phyloP scores from a whole-genome alignment of 2,329 filamentous ascomycete species.

The Lasiodiplodia hormozganensis region DNA sequence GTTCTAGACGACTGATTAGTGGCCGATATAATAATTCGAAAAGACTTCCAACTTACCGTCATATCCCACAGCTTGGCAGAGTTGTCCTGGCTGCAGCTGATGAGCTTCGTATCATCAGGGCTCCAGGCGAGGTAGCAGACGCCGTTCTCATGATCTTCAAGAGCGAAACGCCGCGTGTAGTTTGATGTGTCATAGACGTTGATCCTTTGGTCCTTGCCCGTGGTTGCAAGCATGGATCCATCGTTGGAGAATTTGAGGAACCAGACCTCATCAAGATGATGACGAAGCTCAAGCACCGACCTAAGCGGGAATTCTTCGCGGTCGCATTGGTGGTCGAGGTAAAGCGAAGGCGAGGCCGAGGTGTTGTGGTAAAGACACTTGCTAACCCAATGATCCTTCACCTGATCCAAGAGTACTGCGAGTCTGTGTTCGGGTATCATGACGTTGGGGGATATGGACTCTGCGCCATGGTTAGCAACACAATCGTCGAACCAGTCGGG shows the following conservation, averaged over 20 bases:
- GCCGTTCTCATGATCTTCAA: slow-evolving; percentile 74
- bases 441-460: slow-evolving; percentile 90
- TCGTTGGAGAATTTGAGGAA: slow-evolving; percentile 89
- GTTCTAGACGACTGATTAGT: slow-evolving; percentile 32
- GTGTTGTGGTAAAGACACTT: slow-evolving; percentile 90
- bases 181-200: slow-evolving; percentile 81
- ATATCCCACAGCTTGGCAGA: slow-evolving; percentile 77
- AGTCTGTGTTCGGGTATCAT: slow-evolving; percentile 96
- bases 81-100: slow-evolving; percentile 79
- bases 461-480: slow-evolving; percentile 51
- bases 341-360: slow-evolving; percentile 78
- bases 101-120: slow-evolving; percentile 84
- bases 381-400: slow-evolving; percentile 83
- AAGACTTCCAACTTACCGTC: slow-evolving; percentile 36
- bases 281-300: slow-evolving; percentile 71
- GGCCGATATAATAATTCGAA: neutral
- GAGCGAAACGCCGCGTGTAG: slow-evolving; percentile 68
- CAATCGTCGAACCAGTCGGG: neutral
- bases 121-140: slow-evolving; percentile 89
- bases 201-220: slow-evolving; percentile 76
- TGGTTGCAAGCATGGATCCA: slow-evolving; percentile 80
- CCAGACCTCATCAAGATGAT: slow-evolving; percentile 88
- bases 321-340: slow-evolving; percentile 86
- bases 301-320: slow-evolving; percentile 78
- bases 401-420: slow-evolving; percentile 78